phyloP scores from a whole-genome alignment of 139 green algal genomes.

The Chlorella sp. region DNA sequence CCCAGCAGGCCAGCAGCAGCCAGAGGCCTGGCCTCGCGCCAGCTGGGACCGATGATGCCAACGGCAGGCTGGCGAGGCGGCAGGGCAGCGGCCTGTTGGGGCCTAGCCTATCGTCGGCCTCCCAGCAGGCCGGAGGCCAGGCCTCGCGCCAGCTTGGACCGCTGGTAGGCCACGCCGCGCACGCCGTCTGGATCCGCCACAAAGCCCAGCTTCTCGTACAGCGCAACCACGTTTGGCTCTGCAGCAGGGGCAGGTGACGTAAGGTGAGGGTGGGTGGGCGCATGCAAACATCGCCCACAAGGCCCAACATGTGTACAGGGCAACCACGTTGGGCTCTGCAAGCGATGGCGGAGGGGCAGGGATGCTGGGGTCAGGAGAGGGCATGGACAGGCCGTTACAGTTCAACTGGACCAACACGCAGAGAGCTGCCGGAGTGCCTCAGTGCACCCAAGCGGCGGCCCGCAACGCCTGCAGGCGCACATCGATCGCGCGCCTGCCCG shows the following conservation, averaged over 20 bases:
- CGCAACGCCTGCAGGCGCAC: too few relatives aligned
- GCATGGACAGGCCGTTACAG: background rate
- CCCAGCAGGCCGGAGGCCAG: background rate
- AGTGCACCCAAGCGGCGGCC: too few relatives aligned
- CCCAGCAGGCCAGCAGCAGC: too few relatives aligned
- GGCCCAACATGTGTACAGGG: too few relatives aligned
- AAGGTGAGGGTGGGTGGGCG: background rate
- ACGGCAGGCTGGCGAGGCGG: too few relatives aligned
- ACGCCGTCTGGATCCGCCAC: slow-evolving; percentile 73
- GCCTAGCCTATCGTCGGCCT: background rate
- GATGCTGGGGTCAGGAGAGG: background rate
- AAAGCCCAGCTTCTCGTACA: slow-evolving; percentile 91
- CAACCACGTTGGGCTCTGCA: too few relatives aligned
- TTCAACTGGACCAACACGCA: background rate
- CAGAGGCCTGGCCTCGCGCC: background rate
- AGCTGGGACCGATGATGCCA: slow-evolving; percentile 50
- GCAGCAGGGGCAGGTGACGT: slow-evolving; percentile 21
- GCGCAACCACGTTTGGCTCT: slow-evolving; percentile 72
- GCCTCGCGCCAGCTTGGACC: slow-evolving; percentile 12
- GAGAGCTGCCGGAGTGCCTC: too few relatives aligned
- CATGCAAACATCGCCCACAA: too few relatives aligned
- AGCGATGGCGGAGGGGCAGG: too few relatives aligned
- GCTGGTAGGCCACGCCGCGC: slow-evolving; percentile 81
- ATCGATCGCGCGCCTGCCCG: too few relatives aligned
- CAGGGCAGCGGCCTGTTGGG: too few relatives aligned